Conservation (phyloP, 2,329 filamentous ascomycete genomes). For the Teratosphaeria zuluensis region DNA sequence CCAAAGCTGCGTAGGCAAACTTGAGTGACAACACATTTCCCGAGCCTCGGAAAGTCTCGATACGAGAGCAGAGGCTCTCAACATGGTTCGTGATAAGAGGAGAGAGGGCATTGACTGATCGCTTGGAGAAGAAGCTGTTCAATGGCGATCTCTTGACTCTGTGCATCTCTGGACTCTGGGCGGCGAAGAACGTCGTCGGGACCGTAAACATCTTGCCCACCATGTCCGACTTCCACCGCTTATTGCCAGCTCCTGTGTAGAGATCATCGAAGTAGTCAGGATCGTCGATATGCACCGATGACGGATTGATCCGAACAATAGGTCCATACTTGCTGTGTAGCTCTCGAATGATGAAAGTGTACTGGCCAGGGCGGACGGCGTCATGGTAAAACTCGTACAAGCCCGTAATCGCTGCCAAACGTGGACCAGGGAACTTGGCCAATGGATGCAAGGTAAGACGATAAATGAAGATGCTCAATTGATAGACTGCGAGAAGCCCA, state of each 20-base stretch:
- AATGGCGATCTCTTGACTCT: neutral
- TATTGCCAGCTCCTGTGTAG: conserved; percentile 2
- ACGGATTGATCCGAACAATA: conserved; percentile 38
- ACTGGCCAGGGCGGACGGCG: conserved; percentile 10
- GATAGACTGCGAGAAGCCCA: neutral
- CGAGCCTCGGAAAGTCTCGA: neutral
- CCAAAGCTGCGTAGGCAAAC: conserved; percentile 1
- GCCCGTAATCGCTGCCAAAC: conserved; percentile 12
- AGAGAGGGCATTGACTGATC: neutral
- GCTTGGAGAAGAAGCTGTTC: neutral
- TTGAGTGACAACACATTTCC: neutral
- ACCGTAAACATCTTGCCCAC: conserved; percentile 4
- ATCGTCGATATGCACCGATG: conserved; percentile 34
- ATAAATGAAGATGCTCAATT: neutral
- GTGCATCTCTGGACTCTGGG: conserved; percentile 3
- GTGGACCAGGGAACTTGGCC: conserved; percentile 16
- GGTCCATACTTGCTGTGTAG: conserved; percentile 14
- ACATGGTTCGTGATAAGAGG: neutral
- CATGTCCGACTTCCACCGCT: conserved; percentile 3
- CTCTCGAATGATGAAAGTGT: conserved; percentile 9
- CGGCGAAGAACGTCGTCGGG: conserved; percentile 4
- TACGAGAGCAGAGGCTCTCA: neutral
- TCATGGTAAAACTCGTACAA: conserved; percentile 20
- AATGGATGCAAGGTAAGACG: conserved; percentile 14
- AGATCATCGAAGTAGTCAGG: conserved; percentile 5